Evolutionary conservation across 2,329 filamentous ascomycete genomes (phyloP), one percentile per base, ranked within the genome.

Genomic region (Colletotrichum magnum): DNA sequence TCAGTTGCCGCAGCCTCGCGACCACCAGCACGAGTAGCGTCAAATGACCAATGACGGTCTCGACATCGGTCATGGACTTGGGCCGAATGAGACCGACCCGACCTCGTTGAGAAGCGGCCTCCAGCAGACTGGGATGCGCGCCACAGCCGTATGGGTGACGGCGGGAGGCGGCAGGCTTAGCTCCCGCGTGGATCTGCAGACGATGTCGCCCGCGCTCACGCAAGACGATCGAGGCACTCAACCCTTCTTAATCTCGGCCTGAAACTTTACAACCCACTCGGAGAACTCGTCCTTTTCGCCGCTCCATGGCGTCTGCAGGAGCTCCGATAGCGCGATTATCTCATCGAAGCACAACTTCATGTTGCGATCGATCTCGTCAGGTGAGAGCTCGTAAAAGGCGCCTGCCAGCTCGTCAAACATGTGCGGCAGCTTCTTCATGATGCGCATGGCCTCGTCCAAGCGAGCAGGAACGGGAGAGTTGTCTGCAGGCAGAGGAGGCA

Each of bases 241-340:
- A 21, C 71, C 75, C 75, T 86, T 87, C 71, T 84, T 87, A 15
- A 89, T 84, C 72, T 87, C 84, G 39, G 77, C 74, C 74, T 85
- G 84, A 72, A 89, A 90, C 71, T 85, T 87, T 12, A 82, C 84
- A n/a, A 87, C 89, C 94, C 94, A 97, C 16, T 87, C 84, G 0
- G 90, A 92, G 76, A 97, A 97, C 74, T 92, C 93, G 75, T 97
- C 94, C 18, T 88, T 85, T 54, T 86, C 80, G 0, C 87, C 90
- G 3, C 87, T 80, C 92, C 93, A 95, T 21, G 85, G 84, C 68
- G 84, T 81, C 58, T 83, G 82, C 13, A 93, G 79, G 56, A 91
- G 76, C 64, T 88, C 85, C 0, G 87, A 85, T 0, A 86, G 87
- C 0, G 79, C 82, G 72, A 87, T 87, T 0, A 92, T 90, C 58